Base-by-base conservation (phyloP, 306 rosid genomes). In the barrel medic (Medicago truncatula) region DNA sequence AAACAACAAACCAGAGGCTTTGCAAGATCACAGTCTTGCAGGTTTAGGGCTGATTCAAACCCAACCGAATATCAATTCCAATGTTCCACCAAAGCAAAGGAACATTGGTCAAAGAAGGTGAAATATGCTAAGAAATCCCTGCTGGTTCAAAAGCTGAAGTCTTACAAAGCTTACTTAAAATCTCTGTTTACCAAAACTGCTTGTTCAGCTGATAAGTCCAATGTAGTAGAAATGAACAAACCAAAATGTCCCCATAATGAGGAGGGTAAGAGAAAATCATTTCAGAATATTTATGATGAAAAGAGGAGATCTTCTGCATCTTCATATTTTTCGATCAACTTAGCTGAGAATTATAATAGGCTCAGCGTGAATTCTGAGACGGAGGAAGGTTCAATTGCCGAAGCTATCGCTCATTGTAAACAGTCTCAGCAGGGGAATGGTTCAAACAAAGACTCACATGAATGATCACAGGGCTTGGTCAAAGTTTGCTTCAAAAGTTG, bases 401-500 rank as follows among this genome's bases (percentile, higher is more conserved):
- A 86, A 66, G 97, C 96, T 9, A 91, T 91, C 17, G 96, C 94
- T n/a, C 81, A 89, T 73, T 89, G 96, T 40, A 91, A 87, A 72
- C 84, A 75, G 80, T 87, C 91, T 12, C 90, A 78, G 43, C 80
- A 71, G 74, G 18, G 39, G 23, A 43, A 50, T 36, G 4, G 70
- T 65, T 70, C 87, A 13, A 71, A 58, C 13, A 83, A 46, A 61
- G 56, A 17, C 54, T 20, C 31, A 16, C 44, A 67, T 77, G 72
- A 38, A 67, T 74, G 72, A 76, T 64, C 49, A 23, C 41, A 47
- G 49, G 16, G 64, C n/a, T 58, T 58, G 38, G n/a, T 58, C 1
- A 21, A 68, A 9, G 5, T 63, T 62, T 41, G 64, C 38, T 76
- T 77, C 89, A 23, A 79, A 83, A 43, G 61, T 69, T 74, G 80